Percentiles rank a stretch among this genome's conserved stretches.
Evolutionary conservation across 2,329 filamentous ascomycete genomes (phyloP).

Genomic region (Knoxdaviesia capensis): DNA sequence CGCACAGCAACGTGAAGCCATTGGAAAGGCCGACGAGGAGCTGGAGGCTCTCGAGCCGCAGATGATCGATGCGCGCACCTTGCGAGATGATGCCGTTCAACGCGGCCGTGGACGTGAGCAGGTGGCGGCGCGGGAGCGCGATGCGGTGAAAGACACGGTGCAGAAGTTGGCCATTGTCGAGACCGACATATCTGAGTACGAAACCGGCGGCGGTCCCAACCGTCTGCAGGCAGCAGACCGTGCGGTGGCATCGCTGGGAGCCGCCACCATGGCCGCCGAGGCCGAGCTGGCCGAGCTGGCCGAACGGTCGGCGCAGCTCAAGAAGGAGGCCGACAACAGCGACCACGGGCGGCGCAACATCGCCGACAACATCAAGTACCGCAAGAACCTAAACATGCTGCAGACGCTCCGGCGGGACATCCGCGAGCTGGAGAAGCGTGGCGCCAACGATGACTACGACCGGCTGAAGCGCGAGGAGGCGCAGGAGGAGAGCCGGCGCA

Average conservation of each 20-base stretch:
- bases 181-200: constrained; percentile 60
- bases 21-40: constrained; percentile 50
- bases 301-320: constrained; percentile 54
- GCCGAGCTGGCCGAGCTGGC: constrained; percentile 47
- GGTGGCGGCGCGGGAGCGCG: constrained; percentile 48
- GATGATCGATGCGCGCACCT: constrained; percentile 53
- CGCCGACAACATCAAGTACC: constrained; percentile 70
- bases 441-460: constrained; percentile 66
- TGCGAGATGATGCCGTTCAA: constrained; percentile 56
- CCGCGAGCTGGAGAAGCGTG: constrained; percentile 50
- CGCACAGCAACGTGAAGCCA: constrained; percentile 44
- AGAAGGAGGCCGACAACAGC: constrained; percentile 57
- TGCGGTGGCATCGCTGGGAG: constrained; percentile 48
- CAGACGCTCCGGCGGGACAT: constrained; percentile 51
- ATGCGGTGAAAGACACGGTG: constrained; percentile 51
- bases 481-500: constrained; percentile 45
- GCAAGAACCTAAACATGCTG: constrained; percentile 51
- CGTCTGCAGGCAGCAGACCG: constrained; percentile 50
- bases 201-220: constrained; percentile 51
- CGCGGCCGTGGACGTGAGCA: constrained; percentile 55
- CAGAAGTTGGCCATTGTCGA: constrained; percentile 60
- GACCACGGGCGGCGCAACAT: constrained; percentile 76
- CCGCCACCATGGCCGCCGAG: constrained; percentile 44
- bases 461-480: constrained; percentile 51
- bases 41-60: constrained; percentile 56